A percentile compares a stretch with the other conserved stretches of the same genome.
Conservation (phyloP, 352 stramenopile genomes). For the Ophiocytium majus region DNA sequence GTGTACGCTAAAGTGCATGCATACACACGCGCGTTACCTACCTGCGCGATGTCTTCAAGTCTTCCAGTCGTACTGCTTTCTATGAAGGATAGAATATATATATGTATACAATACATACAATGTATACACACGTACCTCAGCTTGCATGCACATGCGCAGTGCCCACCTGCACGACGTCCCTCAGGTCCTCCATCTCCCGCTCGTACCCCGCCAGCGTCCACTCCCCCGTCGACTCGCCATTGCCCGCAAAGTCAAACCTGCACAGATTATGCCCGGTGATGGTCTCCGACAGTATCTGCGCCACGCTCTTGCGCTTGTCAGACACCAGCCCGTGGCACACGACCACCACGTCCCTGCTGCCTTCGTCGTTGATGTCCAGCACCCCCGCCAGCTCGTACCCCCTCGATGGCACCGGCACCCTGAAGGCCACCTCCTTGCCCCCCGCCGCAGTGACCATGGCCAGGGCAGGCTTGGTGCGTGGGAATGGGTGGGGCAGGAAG, state of each 20-base stretch:
- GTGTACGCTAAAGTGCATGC: too few species aligned
- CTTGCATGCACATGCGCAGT: too few species aligned
- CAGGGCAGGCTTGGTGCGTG: not conserved
- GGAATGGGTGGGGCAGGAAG: not conserved
- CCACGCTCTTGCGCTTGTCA: constrained; percentile 22
- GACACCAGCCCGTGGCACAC: constrained; percentile 50
- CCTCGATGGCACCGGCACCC: not conserved
- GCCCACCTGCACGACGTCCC: not conserved
- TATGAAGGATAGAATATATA: too few species aligned
- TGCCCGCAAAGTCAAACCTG: constrained; percentile 54
- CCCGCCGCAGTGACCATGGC: not conserved
- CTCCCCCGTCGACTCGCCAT: constrained; percentile 36
- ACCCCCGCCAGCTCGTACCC: constrained; percentile 39
- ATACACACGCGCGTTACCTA: too few species aligned
- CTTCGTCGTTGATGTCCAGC: constrained; percentile 39
- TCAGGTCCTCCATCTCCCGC: constrained; percentile 25
- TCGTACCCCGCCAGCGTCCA: constrained; percentile 52
- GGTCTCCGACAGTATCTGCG: constrained; percentile 27
- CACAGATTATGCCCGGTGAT: constrained; percentile 24
- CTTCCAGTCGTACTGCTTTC: too few species aligned
- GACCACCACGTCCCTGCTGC: constrained; percentile 34
- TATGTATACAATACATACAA: too few species aligned
- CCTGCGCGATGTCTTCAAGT: too few species aligned
- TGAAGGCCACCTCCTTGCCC: not conserved
- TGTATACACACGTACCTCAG: too few species aligned